A percentile compares a stretch with the other conserved stretches of the same genome.
Evolutionary conservation across 257 asterid species (phyloP).

Genomic region (Scutellaria galericulata): DNA sequence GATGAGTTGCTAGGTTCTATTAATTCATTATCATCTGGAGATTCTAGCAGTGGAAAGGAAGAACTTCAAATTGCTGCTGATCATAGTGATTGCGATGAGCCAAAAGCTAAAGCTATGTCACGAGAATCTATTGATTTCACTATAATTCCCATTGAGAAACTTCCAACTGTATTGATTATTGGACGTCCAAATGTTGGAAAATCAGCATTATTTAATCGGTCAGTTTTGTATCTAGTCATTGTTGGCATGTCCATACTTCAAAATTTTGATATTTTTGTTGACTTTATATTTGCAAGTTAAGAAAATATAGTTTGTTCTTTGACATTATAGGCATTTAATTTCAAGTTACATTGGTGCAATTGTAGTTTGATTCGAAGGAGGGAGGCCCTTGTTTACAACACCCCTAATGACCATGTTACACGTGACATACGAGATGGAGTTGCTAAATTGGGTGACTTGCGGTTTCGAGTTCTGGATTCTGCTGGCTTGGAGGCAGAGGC

Average conservation of each 20-base stretch:
- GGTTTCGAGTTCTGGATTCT: conserved; percentile 91
- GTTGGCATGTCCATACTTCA: conserved; percentile 2
- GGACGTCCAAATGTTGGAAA: conserved; percentile 99
- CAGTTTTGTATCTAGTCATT: conserved; percentile 36
- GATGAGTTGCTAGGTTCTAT: conserved; percentile 39
- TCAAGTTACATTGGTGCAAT: conserved; percentile 36
- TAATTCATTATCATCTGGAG: conserved; percentile 35
- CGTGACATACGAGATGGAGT: conserved; percentile 95
- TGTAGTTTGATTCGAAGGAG: conserved; percentile 90
- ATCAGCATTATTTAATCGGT: conserved; percentile 95
- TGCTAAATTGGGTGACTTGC: conserved; percentile 87
- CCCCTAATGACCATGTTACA: conserved; percentile 94
- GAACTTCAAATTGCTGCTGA: conserved; percentile 41
- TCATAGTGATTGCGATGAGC: conserved; percentile 34
- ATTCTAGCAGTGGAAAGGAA: conserved; percentile 37
- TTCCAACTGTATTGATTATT: conserved; percentile 76
- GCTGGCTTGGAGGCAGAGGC: conserved; percentile 99
- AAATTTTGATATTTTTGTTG: conserved; percentile 10
- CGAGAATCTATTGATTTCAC: conserved; percentile 72
- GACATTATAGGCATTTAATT: conserved; percentile 27
- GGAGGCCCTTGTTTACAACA: conserved; percentile 98
- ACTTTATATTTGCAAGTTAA: conserved; percentile 12
- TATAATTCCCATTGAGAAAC: conserved; percentile 68
- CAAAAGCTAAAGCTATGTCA: conserved; percentile 39
- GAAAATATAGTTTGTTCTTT: conserved; percentile 19